Base-by-base conservation (phyloP, 1,139 yeast species). In the Maudiozyma humilis region DNA sequence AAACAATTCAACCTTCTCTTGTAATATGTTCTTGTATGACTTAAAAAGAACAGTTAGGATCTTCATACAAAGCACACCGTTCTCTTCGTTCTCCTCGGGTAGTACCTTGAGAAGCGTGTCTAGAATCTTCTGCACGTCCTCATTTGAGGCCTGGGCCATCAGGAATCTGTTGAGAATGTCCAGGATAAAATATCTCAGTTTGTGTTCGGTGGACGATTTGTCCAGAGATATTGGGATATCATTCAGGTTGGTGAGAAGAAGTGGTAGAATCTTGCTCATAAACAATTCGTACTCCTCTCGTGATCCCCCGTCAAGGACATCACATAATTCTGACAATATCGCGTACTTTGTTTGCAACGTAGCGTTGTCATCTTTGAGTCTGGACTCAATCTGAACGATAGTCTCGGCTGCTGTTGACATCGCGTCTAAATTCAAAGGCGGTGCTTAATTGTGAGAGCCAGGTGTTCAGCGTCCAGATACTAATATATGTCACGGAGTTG, bases 21-120 rank as follows among this genome's bases (percentile, higher is more conserved):
- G 70, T 46, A 89, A 68, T 35, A 72, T 71, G 16, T 74, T 64
- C 65, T 86, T 89, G 67, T 84, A 91, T 0, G 93, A 78, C 62
- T 93, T 83, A 66, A 89, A 96, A 46, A 91, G 69, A 40, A 84
- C 77, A n/a, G 97, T 87, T 45, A 89, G 73, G 44, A 88, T 81
- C 62, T 87, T 89, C 83, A 89, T 82, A 61, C 95, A 84, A 45
- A 88, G 71, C 1, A 88, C 88, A 40, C 97, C 98, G 60, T 91
- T 91, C 52, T 89, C 97, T 64, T 93, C 99, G 60, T 93, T 91
- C 60, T 93, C 99, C 15, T 67, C 71, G 18, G 75, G 76, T 47
- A 91, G 68, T 15, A 84, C 68, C 30, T 67, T 65, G 57, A 81
- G 77, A 46, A 89, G 67, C n/a, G 73, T 67, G 37, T 77, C 79